phyloP scores from a whole-genome alignment of 345 rosid species.

The Crucihimalaya himalaica region DNA sequence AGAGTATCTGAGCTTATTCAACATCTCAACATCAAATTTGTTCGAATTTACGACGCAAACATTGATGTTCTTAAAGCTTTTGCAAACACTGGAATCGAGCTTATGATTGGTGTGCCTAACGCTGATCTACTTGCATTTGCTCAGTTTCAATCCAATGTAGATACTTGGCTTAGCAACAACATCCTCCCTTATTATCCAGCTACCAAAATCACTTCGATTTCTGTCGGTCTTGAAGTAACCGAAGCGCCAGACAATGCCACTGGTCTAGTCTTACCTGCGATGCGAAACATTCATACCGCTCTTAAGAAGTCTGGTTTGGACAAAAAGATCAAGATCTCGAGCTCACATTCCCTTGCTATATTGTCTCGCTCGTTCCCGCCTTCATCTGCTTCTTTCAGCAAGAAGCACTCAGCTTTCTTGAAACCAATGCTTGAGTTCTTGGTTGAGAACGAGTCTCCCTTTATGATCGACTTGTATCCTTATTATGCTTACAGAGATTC shows the following conservation, averaged over 20 bases:
- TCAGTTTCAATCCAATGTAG: slow-evolving; percentile 88
- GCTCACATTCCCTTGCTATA: slow-evolving; percentile 79
- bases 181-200: slow-evolving; percentile 86
- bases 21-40: slow-evolving; percentile 67
- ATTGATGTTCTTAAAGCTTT: slow-evolving; percentile 90
- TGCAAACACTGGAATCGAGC: slow-evolving; percentile 84
- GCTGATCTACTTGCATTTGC: slow-evolving; percentile 78
- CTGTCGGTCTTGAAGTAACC: slow-evolving; percentile 88
- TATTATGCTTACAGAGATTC: slow-evolving; percentile 86
- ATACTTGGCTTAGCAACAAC: slow-evolving; percentile 82
- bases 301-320: slow-evolving; percentile 74
- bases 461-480: slow-evolving; percentile 89
- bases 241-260: slow-evolving; percentile 63
- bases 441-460: slow-evolving; percentile 87
- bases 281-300: slow-evolving; percentile 75
- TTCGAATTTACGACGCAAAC: slow-evolving; percentile 87
- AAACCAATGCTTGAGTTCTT: slow-evolving; percentile 88
- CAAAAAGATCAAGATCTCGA: slow-evolving; percentile 85
- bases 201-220: slow-evolving; percentile 71
- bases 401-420: slow-evolving; percentile 63
- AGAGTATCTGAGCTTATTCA: slow-evolving; percentile 64
- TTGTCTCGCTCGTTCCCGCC: slow-evolving; percentile 87
- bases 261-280: slow-evolving; percentile 74
- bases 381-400: slow-evolving; percentile 83
- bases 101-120: slow-evolving; percentile 85